phyloP scores from a whole-genome alignment of 1,284 basidiomycete genomes.

The Fomitopsis pinicola region DNA sequence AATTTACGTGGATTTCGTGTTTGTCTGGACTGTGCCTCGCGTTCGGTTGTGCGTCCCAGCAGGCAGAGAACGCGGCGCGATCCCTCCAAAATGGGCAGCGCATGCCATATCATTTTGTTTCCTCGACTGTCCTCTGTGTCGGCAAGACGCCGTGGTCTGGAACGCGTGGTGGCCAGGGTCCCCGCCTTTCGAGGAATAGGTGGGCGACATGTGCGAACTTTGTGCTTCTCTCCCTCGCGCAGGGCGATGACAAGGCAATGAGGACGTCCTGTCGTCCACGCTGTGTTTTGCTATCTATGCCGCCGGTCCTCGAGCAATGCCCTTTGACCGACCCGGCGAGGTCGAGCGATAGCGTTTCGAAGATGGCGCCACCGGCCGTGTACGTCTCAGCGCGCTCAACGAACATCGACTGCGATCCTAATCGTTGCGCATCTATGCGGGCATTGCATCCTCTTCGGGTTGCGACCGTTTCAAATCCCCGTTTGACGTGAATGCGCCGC shows the following conservation, averaged over 20 bases:
- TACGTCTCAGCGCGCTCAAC: not conserved
- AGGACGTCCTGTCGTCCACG: not conserved
- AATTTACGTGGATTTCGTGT: not conserved
- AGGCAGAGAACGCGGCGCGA: not conserved
- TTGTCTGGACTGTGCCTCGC: constrained; percentile 1
- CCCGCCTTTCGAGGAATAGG: not conserved
- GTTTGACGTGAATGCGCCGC: not conserved
- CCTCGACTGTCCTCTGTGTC: not conserved
- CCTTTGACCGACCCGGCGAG: not conserved
- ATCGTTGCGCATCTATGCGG: not conserved
- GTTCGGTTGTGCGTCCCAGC: not conserved
- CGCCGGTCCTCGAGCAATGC: not conserved
- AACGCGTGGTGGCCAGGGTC: not conserved
- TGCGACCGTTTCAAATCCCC: not conserved
- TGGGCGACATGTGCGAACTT: not conserved
- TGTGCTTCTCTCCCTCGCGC: not conserved
- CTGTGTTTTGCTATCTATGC: not conserved
- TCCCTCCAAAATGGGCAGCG: not conserved
- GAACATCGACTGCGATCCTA: not conserved
- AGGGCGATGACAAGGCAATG: not conserved
- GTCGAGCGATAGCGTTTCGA: not conserved
- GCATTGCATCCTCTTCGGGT: not conserved
- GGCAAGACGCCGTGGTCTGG: not conserved
- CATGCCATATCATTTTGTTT: not conserved
- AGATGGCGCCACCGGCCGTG: not conserved